Percentiles rank a stretch among this genome's conserved stretches.
phyloP scores from a whole-genome alignment of 768 basidiomycete genomes.

The Scleroderma citrinum region DNA sequence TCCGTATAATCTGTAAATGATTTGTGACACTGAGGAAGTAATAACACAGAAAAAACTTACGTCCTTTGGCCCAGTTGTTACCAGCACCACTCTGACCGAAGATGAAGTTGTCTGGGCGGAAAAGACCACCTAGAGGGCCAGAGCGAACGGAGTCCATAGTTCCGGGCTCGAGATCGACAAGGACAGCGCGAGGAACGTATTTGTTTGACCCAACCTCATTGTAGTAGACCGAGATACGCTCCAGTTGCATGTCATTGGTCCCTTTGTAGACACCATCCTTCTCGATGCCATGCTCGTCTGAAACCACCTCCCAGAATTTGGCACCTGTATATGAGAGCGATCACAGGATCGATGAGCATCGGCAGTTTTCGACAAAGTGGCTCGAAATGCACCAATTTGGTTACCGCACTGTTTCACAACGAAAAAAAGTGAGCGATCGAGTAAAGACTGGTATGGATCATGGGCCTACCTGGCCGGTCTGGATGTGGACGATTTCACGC shows the following conservation, averaged over 20 bases:
- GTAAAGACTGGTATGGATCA: not conserved
- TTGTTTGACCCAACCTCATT: constrained; percentile 94
- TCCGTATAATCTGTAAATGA: constrained; percentile 64
- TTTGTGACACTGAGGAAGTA: not conserved
- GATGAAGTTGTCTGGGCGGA: constrained; percentile 98
- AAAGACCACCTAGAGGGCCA: constrained; percentile 84
- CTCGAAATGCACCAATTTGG: constrained; percentile 80
- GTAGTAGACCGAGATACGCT: constrained; percentile 97
- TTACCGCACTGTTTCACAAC: constrained; percentile 77
- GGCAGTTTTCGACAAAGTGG: constrained; percentile 12
- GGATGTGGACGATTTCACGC: constrained; percentile 99
- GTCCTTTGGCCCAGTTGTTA: constrained; percentile 99
- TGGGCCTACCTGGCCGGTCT: constrained; percentile 86
- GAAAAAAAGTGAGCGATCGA: constrained; percentile 22
- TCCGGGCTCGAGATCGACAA: constrained; percentile 97
- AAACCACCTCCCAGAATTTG: constrained; percentile 97
- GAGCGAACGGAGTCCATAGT: constrained; percentile 92
- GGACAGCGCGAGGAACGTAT: constrained; percentile 97
- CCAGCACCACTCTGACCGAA: constrained; percentile 98
- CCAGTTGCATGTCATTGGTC: constrained; percentile 90
- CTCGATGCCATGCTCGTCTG: constrained; percentile 96
- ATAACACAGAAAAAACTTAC: constrained; percentile 44
- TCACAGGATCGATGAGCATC: constrained; percentile 15
- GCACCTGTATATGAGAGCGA: constrained; percentile 49
- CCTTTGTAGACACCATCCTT: constrained; percentile 92